Base-by-base conservation (phyloP, 345 rosid genomes). In the Eucalyptus guilfoylei region DNA sequence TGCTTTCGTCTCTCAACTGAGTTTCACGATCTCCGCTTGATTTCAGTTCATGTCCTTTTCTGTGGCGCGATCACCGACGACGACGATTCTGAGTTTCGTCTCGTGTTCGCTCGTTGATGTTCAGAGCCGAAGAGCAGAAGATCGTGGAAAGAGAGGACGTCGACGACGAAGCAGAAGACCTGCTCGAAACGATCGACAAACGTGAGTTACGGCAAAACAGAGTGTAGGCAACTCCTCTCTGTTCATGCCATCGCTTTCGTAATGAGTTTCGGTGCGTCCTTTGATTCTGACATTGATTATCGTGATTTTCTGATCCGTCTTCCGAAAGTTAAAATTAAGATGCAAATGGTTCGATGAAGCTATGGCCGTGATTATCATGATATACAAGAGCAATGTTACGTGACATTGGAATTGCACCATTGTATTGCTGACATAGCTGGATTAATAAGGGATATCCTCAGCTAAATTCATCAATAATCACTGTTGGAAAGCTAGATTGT, bases 131-230 rank as follows among this genome's bases (percentile, higher is more conserved):
- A 87, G 90, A 87, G 13, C 87, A n/a, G 60, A 49, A 49, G 52
- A 86, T 89, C 60, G 64, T 80, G 76, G 90, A 89, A 49, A 55
- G 88, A 58, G 90, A 89, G 14, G 90, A 80, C 37, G 80, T 47
- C 48, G 13, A 47, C 48, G 13, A 47, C 48, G 48, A 10, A 47
- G 48, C 48, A 47, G 48, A 3, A 47, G 48, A 47, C 48, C 48
- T 47, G 48, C 48, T 47, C 13, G 48, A 47, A 47, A 47, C 48
- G 48, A 47, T 47, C 48, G 4, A 47, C 48, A 10, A 47, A 47
- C 48, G 91, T 85, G 32, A 9, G 83, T 11, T 28, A 21, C 50
- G 48, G 69, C 9, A 14, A 14, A 62, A 62, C 17, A 30, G 69
- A 62, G 69, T 4, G 69, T 30, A 13, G 69, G 62, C 62, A 24